These are phyloP conservation scores for Klebsormidium nitens DNA, from an alignment of 139 green algal species.

Conservation along the genomic window DNA sequence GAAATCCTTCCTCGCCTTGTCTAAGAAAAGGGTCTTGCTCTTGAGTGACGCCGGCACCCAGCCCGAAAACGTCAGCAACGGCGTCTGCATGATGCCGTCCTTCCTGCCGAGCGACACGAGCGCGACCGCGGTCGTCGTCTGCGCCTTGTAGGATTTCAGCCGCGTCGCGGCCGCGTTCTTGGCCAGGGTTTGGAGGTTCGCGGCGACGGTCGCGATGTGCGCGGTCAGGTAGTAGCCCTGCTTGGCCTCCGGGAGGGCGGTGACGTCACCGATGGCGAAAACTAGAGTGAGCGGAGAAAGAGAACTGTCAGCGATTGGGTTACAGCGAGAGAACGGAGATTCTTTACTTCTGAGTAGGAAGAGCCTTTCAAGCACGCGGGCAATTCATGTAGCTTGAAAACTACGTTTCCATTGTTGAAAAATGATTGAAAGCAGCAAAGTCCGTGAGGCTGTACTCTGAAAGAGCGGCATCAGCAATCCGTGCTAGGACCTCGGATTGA, in stretches of 20 bases:
- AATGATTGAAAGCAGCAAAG: no score
- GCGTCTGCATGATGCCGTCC: slow-evolving; percentile 20
- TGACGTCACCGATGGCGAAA: slow-evolving; percentile 31
- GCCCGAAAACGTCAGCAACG: slow-evolving; percentile 24
- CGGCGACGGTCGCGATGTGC: neutral
- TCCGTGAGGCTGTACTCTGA: no score
- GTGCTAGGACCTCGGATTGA: no score
- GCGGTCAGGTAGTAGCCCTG: slow-evolving; percentile 24
- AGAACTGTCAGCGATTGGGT: no score
- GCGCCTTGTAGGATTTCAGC: slow-evolving; percentile 23
- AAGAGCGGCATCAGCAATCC: no score
- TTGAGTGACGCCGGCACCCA: slow-evolving; percentile 27
- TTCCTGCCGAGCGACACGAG: slow-evolving; percentile 28
- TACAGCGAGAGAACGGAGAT: no score
- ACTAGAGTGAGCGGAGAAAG: no score
- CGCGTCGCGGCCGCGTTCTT: neutral
- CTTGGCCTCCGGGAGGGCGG: slow-evolving; percentile 23
- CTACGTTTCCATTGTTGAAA: no score
- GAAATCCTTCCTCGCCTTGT: slow-evolving; percentile 20
- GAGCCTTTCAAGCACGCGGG: no score
- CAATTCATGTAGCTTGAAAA: no score
- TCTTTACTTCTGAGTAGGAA: no score
- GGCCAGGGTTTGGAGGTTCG: slow-evolving; percentile 19
- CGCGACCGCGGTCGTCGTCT: slow-evolving; percentile 1
- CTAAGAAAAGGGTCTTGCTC: slow-evolving; percentile 37